Evolutionary conservation across 345 rosid species (phyloP).

Genomic region (Eutrema japonicum): DNA sequence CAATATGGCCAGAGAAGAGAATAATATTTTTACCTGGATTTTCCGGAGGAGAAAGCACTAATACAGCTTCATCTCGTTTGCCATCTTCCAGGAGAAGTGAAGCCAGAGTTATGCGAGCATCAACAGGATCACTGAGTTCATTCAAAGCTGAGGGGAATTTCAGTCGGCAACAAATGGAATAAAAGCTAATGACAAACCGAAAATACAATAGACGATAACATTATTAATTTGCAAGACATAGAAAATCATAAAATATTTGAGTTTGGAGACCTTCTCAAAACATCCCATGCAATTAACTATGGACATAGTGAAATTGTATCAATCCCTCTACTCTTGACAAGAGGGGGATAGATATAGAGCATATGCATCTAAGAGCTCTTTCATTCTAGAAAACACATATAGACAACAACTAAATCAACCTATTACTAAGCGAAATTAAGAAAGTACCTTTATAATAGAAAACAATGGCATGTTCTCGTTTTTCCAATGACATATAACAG

Average conservation of each 20-base stretch:
- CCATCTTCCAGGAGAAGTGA: slow-evolving; percentile 76
- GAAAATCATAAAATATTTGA: slow-evolving; percentile 12
- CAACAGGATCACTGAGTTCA: slow-evolving; percentile 57
- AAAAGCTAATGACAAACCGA: slow-evolving; percentile 11
- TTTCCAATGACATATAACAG: slow-evolving; percentile 63
- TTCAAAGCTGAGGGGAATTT: slow-evolving; percentile 61
- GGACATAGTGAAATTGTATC: slow-evolving; percentile 22
- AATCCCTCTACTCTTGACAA: slow-evolving; percentile 21
- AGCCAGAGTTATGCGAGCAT: slow-evolving; percentile 75
- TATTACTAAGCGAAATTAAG: slow-evolving; percentile 18
- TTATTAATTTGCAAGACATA: slow-evolving; percentile 20
- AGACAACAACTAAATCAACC: slow-evolving; percentile 21
- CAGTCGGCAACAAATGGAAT: slow-evolving; percentile 25
- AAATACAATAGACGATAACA: slow-evolving; percentile 18
- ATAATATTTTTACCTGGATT: slow-evolving; percentile 47
- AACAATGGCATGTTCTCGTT: slow-evolving; percentile 62
- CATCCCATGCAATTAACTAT: slow-evolving; percentile 20
- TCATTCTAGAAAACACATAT: slow-evolving; percentile 23
- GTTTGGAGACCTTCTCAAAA: slow-evolving; percentile 8
- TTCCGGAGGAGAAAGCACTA: slow-evolving; percentile 75
- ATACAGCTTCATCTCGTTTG: slow-evolving; percentile 82
- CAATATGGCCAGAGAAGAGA: slow-evolving; percentile 8
- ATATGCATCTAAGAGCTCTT: slow-evolving; percentile 17
- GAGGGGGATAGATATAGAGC: slow-evolving; percentile 19
- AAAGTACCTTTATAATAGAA: slow-evolving; percentile 71